Percentiles rank a stretch among this genome's conserved stretches.
Evolutionary conservation across 2,329 filamentous ascomycete species (phyloP).

Genomic region (Aspergillus floridensis): DNA sequence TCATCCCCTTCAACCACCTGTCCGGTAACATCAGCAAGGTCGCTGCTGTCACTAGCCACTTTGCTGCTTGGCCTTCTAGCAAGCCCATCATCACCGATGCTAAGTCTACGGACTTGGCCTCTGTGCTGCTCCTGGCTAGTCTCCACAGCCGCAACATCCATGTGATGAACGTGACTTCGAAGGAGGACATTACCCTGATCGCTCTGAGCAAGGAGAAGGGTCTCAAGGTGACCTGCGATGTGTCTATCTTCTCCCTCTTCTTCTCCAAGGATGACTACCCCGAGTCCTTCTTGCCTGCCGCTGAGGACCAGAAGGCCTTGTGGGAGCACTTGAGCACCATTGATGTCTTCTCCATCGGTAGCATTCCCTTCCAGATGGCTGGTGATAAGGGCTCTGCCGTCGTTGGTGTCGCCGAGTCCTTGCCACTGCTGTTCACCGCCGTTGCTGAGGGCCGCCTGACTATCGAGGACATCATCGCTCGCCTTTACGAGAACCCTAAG

Average conservation of each 20-base stretch:
- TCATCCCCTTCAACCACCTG: constrained; percentile 78
- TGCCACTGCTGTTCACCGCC: constrained; percentile 73
- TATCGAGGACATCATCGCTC: constrained; percentile 67
- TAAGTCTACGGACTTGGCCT: constrained; percentile 76
- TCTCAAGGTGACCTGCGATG: constrained; percentile 78
- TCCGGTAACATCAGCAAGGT: constrained; percentile 83
- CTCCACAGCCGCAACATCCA: constrained; percentile 76
- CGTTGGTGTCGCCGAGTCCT: constrained; percentile 68
- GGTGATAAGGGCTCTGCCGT: constrained; percentile 57
- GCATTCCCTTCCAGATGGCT: constrained; percentile 73
- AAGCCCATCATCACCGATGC: constrained; percentile 82
- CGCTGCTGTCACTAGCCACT: constrained; percentile 73
- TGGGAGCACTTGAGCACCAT: constrained; percentile 72
- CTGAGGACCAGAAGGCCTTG: constrained; percentile 67
- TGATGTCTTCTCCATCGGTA: constrained; percentile 76
- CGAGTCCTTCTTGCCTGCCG: constrained; percentile 63
- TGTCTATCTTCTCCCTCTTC: constrained; percentile 76
- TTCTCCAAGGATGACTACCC: constrained; percentile 69
- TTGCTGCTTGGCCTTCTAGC: constrained; percentile 71
- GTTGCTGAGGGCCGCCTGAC: constrained; percentile 71
- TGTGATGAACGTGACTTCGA: constrained; percentile 76
- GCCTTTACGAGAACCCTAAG: constrained; percentile 75
- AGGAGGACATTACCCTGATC: constrained; percentile 75
- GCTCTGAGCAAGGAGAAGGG: constrained; percentile 76
- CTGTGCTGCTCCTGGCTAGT: constrained; percentile 72